Evolutionary conservation across 73 alveolate species (phyloP).

Genomic region (Paramecium sonneborni): DNA sequence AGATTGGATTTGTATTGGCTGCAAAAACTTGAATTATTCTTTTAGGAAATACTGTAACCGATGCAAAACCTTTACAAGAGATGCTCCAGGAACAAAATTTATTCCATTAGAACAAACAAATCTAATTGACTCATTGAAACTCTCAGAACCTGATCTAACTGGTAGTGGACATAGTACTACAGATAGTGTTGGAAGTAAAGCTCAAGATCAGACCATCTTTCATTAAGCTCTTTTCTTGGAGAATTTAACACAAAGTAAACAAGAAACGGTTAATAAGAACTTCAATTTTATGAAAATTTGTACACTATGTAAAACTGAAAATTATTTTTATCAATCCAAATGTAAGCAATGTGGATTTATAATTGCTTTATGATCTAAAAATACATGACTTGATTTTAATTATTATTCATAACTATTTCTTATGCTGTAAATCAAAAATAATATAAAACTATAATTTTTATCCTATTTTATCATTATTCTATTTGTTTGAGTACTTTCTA

Average conservation of each 20-base stretch:
- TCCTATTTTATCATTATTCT: too few species aligned
- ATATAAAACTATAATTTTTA: not conserved
- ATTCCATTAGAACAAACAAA: not conserved
- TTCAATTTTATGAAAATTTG: not conserved
- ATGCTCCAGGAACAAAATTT: slow-evolving; percentile 17
- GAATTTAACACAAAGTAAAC: not conserved
- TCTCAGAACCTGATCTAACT: slow-evolving; percentile 36
- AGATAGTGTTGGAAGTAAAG: not conserved
- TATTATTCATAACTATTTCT: not conserved
- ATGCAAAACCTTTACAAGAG: slow-evolving; percentile 66
- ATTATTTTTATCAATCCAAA: slow-evolving; percentile 1
- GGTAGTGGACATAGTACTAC: slow-evolving; percentile 32
- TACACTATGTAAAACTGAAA: not conserved
- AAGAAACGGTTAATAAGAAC: slow-evolving; percentile 10
- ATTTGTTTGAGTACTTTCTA: too few species aligned
- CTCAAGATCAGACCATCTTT: not conserved
- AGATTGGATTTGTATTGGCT: slow-evolving; percentile 88
- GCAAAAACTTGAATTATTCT: slow-evolving; percentile 85
- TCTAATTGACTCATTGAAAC: not conserved
- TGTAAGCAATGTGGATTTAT: slow-evolving; percentile 27
- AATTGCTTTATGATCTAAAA: not conserved
- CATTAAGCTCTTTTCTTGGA: slow-evolving; percentile 4
- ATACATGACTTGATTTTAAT: not conserved
- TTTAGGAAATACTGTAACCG: slow-evolving; percentile 87
- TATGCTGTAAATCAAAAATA: not conserved